phyloP scores from a whole-genome alignment of 225 moss, liverwort and hornwort genomes.

The Bryoerythrophyllum caledonicum region DNA sequence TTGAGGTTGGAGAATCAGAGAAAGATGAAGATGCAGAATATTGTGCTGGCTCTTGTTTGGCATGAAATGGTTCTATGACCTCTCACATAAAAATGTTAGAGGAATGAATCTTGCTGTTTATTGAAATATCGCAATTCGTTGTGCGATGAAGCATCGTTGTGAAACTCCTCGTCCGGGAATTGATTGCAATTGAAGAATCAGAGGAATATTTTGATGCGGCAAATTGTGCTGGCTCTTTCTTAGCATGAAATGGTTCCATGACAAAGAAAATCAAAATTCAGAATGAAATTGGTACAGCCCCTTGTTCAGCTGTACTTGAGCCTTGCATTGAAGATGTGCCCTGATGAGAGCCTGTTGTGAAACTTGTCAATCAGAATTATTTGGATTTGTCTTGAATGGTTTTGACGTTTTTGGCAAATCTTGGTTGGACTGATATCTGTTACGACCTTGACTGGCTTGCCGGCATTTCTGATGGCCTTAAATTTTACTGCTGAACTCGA shows the following conservation, averaged over 20 bases:
- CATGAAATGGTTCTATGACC: not conserved
- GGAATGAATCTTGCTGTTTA: not conserved
- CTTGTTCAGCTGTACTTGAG: slow-evolving; percentile 1
- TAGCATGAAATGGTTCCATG: not conserved
- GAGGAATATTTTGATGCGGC: not conserved
- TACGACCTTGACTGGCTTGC: slow-evolving; percentile 60
- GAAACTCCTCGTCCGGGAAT: not conserved
- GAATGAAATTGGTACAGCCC: not conserved
- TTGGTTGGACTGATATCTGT: slow-evolving; percentile 67
- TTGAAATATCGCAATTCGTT: not conserved
- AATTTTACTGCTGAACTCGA: no score
- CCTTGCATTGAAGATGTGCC: slow-evolving; percentile 4
- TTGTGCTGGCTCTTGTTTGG: not conserved
- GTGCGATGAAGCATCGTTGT: not conserved
- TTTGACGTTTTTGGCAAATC: slow-evolving; percentile 34
- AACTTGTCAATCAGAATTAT: not conserved
- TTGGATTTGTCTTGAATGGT: slow-evolving; percentile 1
- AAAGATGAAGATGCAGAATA: not conserved
- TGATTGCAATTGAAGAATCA: not conserved
- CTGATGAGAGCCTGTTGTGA: not conserved
- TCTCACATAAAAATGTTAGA: not conserved
- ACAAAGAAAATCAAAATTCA: not conserved
- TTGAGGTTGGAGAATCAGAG: not conserved
- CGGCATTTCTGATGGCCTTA: slow-evolving; percentile 75
- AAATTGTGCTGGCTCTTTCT: not conserved